Evolutionary conservation across 2,329 filamentous ascomycete genomes (phyloP), one percentile per base, ranked within the genome.

Genomic region (Ophiocordyceps australis): DNA sequence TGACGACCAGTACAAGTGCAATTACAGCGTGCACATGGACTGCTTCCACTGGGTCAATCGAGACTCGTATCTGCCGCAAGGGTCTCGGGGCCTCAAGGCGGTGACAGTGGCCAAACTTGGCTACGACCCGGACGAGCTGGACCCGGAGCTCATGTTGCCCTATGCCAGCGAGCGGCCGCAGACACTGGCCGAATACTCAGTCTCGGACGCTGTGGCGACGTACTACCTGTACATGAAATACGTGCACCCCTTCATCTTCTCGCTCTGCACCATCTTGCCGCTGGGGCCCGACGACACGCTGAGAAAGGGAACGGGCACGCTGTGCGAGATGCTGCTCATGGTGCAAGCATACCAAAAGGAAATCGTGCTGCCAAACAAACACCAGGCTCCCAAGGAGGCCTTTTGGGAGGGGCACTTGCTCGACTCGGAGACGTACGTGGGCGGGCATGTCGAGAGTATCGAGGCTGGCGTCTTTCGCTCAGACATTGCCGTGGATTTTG

Each of bases 161-260:
- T 79, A 76, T 66, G 89, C 89, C 11, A 72, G 62, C 32, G 89
- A 98, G 52, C 67, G 82, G 36, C 89, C 89, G 1, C 89, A 98
- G 46, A 92, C 82, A 0, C 60, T 98, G 26, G 86, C 89, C 7
- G 89, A 98, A 43, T 98, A 98, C 54, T 98, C 91, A 0, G 89
- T 98, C 23, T 98, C 91, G 41, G 91, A 98, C 62, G 91, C 91
- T 8, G 89, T 98, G 26, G 89, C 89, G 14, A 98, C 89, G 1
- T 98, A 98, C 48, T 98, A 98, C 45, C 59, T 98, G 33, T 98
- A 98, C 63, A 98, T 98, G 91, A 98, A 98, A 74, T 98, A 98
- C 49, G 81, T 98, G n/a, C 89, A 98, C 48, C 89, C 89, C 4
- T 98, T 98, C 58, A 89, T 98, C 47, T 98, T 98, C 62, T 95